Conservation (phyloP, 2,329 filamentous ascomycete genomes). For the Cladophialophora yegresii region DNA sequence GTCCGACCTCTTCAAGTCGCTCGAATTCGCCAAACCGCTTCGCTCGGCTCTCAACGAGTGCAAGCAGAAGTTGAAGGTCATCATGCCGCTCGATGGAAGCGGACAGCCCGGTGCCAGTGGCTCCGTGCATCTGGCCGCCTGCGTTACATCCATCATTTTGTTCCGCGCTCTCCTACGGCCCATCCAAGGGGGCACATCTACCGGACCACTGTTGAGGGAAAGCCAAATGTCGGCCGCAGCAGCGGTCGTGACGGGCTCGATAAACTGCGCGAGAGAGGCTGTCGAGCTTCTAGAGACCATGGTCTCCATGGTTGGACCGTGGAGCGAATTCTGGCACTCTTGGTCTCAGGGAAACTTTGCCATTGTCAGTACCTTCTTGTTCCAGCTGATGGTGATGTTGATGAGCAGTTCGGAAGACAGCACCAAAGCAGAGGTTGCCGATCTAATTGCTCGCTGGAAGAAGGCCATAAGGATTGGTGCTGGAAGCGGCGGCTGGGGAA, state of each 20-base stretch:
- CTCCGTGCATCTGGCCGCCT: constrained; percentile 19
- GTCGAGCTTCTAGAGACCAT: constrained; percentile 20
- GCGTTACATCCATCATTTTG: constrained; percentile 14
- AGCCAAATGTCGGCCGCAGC: constrained; percentile 13
- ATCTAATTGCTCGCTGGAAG: constrained; percentile 22
- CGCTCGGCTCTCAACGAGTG: constrained; percentile 20
- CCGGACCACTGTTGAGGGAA: background rate
- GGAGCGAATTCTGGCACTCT: constrained; percentile 26
- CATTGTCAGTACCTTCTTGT: constrained; percentile 21
- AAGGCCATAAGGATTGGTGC: constrained; percentile 16
- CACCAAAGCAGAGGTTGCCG: constrained; percentile 8
- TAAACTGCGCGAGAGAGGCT: constrained; percentile 18
- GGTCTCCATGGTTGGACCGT: constrained; percentile 20
- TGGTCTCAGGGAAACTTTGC: constrained; percentile 29
- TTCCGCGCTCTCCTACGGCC: constrained; percentile 21
- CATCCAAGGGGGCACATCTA: background rate
- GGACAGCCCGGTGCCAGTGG: constrained; percentile 13
- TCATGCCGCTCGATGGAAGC: constrained; percentile 8
- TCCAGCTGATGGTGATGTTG: constrained; percentile 15
- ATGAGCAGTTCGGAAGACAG: background rate
- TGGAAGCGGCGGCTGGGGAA: constrained; percentile 22
- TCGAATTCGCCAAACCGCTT: constrained; percentile 21
- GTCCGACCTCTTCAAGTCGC: constrained; percentile 17
- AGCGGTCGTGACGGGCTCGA: constrained; percentile 19
- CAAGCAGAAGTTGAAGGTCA: constrained; percentile 13